Evolutionary conservation across 2,329 filamentous ascomycete species (phyloP).

Genomic region (Nemania sp.): DNA sequence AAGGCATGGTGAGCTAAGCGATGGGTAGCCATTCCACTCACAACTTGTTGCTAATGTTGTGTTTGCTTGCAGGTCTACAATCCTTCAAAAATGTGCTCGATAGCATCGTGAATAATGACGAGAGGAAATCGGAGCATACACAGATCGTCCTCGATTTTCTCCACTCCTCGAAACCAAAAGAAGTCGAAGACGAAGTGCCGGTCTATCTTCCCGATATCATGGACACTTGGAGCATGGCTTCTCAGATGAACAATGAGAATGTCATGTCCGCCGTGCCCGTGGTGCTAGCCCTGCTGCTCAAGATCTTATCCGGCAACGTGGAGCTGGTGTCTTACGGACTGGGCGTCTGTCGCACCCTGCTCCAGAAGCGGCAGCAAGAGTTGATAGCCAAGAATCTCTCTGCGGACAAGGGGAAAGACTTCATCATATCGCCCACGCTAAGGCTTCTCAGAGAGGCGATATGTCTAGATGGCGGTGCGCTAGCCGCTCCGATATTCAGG

Average conservation of each 20-base stretch:
- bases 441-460: slow-evolving; percentile 85
- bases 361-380: slow-evolving; percentile 81
- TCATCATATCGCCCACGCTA: slow-evolving; percentile 85
- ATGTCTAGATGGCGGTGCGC: slow-evolving; percentile 80
- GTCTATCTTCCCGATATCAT: slow-evolving; percentile 78
- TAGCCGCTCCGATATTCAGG: slow-evolving; percentile 77
- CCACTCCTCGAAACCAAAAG: slow-evolving; percentile 55
- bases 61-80: slow-evolving; percentile 58
- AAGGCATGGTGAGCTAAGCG: slow-evolving; percentile 61
- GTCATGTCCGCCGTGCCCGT: slow-evolving; percentile 81
- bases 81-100: slow-evolving; percentile 75
- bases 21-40: neutral
- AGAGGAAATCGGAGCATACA: slow-evolving; percentile 53
- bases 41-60: slow-evolving; percentile 5
- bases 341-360: slow-evolving; percentile 77
- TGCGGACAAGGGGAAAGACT: slow-evolving; percentile 80
- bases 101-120: slow-evolving; percentile 58
- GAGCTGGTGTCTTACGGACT: slow-evolving; percentile 77
- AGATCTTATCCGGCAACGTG: slow-evolving; percentile 72
- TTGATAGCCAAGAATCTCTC: slow-evolving; percentile 79
- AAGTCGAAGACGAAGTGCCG: slow-evolving; percentile 59
- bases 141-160: slow-evolving; percentile 73
- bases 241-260: slow-evolving; percentile 77
- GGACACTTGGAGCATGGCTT: slow-evolving; percentile 85
- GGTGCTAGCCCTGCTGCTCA: slow-evolving; percentile 79